phyloP scores from a whole-genome alignment of 805 yeast species.

The Komagataella kurtzmanii region DNA sequence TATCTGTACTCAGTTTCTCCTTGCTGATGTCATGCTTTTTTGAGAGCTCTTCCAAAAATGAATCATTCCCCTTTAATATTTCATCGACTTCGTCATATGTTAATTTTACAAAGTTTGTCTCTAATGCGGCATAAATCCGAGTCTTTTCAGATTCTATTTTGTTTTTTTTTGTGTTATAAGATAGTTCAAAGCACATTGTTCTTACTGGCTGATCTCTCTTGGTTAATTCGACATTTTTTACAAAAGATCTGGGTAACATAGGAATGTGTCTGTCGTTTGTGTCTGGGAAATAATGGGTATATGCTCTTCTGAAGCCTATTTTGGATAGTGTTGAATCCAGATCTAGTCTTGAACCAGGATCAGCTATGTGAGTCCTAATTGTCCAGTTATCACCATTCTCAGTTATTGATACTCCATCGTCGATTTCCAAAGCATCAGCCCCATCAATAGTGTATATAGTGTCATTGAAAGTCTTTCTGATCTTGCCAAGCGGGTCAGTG shows the following conservation, averaged over 20 bases:
- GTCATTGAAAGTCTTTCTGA: constrained; percentile 28
- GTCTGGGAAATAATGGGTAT: constrained; percentile 60
- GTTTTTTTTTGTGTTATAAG: background rate
- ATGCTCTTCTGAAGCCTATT: constrained; percentile 45
- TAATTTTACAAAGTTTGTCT: constrained; percentile 27
- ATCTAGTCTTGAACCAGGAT: constrained; percentile 59
- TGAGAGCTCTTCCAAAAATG: background rate
- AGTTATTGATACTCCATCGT: constrained; percentile 73
- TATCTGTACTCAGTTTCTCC: background rate
- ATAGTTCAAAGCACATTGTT: background rate
- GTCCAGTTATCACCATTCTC: constrained; percentile 18
- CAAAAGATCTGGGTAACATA: constrained; percentile 55
- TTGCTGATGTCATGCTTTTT: background rate
- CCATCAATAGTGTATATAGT: constrained; percentile 78
- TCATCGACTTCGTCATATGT: constrained; percentile 57
- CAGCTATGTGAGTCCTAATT: constrained; percentile 70
- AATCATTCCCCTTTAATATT: constrained; percentile 19
- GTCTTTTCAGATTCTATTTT: background rate
- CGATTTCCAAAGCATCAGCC: constrained; percentile 74
- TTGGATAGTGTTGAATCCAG: constrained; percentile 25
- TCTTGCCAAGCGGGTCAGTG: background rate
- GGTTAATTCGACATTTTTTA: constrained; percentile 24
- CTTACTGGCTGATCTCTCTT: background rate
- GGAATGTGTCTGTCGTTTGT: constrained; percentile 34
- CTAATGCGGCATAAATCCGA: background rate